phyloP scores from a whole-genome alignment of 1,139 yeast genomes.

The Arxiozyma bovina region DNA sequence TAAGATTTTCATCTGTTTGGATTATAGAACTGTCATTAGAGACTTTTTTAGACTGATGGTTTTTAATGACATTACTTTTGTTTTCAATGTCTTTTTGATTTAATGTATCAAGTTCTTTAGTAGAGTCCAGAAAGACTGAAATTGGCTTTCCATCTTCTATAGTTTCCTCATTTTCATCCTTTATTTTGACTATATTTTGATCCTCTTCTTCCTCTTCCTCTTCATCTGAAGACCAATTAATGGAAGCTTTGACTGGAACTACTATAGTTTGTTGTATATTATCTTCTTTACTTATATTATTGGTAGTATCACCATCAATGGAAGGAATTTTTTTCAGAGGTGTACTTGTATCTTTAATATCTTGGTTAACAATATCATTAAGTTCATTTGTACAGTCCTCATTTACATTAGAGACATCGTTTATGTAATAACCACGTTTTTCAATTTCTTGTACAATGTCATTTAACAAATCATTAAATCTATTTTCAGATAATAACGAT shows the following conservation, averaged over 20 bases:
- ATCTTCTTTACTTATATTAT: slow-evolving; percentile 3
- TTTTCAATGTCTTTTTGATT: too few species aligned
- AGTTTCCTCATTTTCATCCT: background rate
- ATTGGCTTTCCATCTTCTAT: background rate
- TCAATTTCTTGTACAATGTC: slow-evolving; percentile 85
- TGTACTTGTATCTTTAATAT: background rate
- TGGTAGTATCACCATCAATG: background rate
- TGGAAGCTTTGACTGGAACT: slow-evolving; percentile 64
- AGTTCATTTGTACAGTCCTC: background rate
- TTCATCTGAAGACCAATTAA: slow-evolving; percentile 79
- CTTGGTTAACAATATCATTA: background rate
- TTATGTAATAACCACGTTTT: slow-evolving; percentile 50
- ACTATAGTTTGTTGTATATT: slow-evolving; percentile 49
- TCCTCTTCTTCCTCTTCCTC: slow-evolving; percentile 39
- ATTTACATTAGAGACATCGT: background rate
- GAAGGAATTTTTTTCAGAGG: background rate
- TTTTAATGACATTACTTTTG: too few species aligned
- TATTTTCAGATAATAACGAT: slow-evolving; percentile 66
- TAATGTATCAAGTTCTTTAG: background rate
- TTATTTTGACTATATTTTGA: background rate
- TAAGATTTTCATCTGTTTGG: background rate
- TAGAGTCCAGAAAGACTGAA: background rate
- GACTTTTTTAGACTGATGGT: background rate
- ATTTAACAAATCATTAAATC: slow-evolving; percentile 86
- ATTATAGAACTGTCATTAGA: background rate